Percentiles rank a stretch among this genome's conserved stretches.
Conservation (phyloP, 345 rosid species). For the Xanthoceras sorbifolium region DNA sequence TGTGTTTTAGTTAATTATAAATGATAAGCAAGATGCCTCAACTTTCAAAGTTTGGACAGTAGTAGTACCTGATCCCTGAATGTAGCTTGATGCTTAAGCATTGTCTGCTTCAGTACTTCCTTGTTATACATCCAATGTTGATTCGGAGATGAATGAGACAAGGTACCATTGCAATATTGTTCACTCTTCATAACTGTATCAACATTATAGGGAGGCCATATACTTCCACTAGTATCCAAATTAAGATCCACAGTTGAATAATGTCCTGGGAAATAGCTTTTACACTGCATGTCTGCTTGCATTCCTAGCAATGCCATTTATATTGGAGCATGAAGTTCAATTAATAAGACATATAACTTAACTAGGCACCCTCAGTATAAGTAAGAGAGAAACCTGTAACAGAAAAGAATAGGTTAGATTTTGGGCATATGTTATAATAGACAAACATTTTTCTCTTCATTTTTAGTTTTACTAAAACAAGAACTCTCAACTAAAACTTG, state of each 20-base stretch:
- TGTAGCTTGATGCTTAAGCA: slow-evolving; percentile 60
- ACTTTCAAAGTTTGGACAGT: not conserved
- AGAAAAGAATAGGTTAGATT: not conserved
- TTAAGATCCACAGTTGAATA: slow-evolving; percentile 29
- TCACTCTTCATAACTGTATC: slow-evolving; percentile 30
- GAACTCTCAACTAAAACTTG: not conserved
- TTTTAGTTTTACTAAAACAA: not conserved
- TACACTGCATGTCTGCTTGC: slow-evolving; percentile 44
- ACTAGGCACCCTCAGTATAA: not conserved
- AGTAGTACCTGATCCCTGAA: slow-evolving; percentile 57
- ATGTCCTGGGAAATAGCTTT: slow-evolving; percentile 30
- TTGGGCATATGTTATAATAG: not conserved
- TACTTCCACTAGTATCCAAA: slow-evolving; percentile 29
- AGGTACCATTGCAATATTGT: slow-evolving; percentile 31
- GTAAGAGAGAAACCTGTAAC: slow-evolving; percentile 31
- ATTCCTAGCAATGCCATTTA: slow-evolving; percentile 36
- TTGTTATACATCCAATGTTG: slow-evolving; percentile 34
- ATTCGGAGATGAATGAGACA: slow-evolving; percentile 23
- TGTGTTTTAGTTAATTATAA: not conserved
- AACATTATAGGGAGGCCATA: slow-evolving; percentile 33
- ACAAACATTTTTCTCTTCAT: not conserved
- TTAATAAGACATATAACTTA: not conserved
- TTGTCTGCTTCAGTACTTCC: slow-evolving; percentile 48
- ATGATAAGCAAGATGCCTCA: not conserved
- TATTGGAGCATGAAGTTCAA: slow-evolving; percentile 10